phyloP scores from a whole-genome alignment of 2,329 filamentous ascomycete species.

The Hirsutella minnesotensis region DNA sequence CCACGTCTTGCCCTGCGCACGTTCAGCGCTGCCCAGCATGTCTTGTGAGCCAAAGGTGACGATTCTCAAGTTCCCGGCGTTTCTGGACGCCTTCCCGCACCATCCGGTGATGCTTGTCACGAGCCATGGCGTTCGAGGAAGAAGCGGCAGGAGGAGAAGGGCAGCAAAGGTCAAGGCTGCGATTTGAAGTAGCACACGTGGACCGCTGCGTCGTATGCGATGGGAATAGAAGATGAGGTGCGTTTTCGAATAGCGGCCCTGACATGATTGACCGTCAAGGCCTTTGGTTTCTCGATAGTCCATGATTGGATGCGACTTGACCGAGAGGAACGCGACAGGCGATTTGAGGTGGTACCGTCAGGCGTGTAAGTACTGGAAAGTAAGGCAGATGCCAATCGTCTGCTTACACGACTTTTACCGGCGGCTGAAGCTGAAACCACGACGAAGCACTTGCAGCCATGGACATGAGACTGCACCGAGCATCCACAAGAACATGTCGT shows the following conservation, averaged over 20 bases:
- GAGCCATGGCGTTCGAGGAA: slow-evolving; percentile 12
- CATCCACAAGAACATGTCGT: too few species aligned
- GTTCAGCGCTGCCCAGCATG: slow-evolving; percentile 28
- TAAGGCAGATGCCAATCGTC: too few species aligned
- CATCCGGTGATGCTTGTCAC: slow-evolving; percentile 6
- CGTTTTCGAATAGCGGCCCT: slow-evolving; percentile 13
- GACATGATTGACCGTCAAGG: slow-evolving; percentile 9
- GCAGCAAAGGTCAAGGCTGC: slow-evolving; percentile 13
- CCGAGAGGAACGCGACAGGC: too few species aligned
- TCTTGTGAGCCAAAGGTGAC: slow-evolving; percentile 40
- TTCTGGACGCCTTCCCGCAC: slow-evolving; percentile 8
- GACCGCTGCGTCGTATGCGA: slow-evolving; percentile 25
- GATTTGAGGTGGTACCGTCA: too few species aligned
- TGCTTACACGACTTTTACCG: too few species aligned
- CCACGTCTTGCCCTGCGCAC: slow-evolving; percentile 24
- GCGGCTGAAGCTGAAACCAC: too few species aligned
- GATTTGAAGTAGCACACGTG: slow-evolving; percentile 17
- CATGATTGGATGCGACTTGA: too few species aligned
- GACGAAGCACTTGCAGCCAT: too few species aligned
- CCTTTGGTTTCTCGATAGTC: neutral
- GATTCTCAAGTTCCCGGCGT: slow-evolving; percentile 27
- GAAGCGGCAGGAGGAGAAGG: slow-evolving; percentile 16
- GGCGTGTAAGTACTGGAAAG: too few species aligned
- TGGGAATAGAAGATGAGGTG: slow-evolving; percentile 28
- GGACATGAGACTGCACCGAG: too few species aligned